Evolutionary conservation across 1,284 basidiomycete genomes (phyloP).

Genomic region (Gymnopus androsaceus): DNA sequence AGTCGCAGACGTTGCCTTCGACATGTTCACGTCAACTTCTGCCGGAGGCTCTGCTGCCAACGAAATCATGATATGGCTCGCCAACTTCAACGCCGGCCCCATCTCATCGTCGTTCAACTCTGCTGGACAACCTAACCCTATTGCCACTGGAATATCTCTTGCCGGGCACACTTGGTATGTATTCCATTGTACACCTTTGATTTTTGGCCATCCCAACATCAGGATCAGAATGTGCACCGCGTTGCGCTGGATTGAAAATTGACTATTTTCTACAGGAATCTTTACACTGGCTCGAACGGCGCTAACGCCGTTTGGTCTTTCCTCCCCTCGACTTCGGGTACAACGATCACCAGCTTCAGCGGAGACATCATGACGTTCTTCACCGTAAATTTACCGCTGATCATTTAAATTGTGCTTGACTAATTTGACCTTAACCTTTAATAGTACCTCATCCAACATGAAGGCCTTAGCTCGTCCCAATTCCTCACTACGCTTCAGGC

Average conservation of each 20-base stretch:
- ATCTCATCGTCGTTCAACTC: slow-evolving; percentile 54
- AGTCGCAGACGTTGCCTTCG: slow-evolving; percentile 61
- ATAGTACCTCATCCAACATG: slow-evolving; percentile 53
- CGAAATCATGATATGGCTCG: slow-evolving; percentile 74
- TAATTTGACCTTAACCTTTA: background rate
- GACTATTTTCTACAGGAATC: background rate
- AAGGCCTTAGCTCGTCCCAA: slow-evolving; percentile 47
- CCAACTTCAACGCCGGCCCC: slow-evolving; percentile 57
- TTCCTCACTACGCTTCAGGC: slow-evolving; percentile 57
- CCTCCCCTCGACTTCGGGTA: slow-evolving; percentile 45
- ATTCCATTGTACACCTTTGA: too few relatives aligned
- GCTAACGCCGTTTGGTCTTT: slow-evolving; percentile 66
- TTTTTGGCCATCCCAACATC: too few relatives aligned
- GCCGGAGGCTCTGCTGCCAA: slow-evolving; percentile 51
- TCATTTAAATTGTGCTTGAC: background rate
- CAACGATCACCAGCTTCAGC: slow-evolving; percentile 48
- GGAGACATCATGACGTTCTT: slow-evolving; percentile 60
- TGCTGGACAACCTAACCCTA: slow-evolving; percentile 49
- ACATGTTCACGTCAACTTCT: slow-evolving; percentile 59
- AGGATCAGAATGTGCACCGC: too few relatives aligned
- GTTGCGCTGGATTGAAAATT: background rate
- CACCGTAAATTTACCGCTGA: slow-evolving; percentile 32
- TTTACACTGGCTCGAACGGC: slow-evolving; percentile 54
- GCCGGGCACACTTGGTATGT: slow-evolving; percentile 52
- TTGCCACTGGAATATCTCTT: slow-evolving; percentile 45